These are phyloP conservation scores for Talaromyces sp. DNA, from an alignment of 2,329 filamentous ascomycete species.

Conservation along the genomic window DNA sequence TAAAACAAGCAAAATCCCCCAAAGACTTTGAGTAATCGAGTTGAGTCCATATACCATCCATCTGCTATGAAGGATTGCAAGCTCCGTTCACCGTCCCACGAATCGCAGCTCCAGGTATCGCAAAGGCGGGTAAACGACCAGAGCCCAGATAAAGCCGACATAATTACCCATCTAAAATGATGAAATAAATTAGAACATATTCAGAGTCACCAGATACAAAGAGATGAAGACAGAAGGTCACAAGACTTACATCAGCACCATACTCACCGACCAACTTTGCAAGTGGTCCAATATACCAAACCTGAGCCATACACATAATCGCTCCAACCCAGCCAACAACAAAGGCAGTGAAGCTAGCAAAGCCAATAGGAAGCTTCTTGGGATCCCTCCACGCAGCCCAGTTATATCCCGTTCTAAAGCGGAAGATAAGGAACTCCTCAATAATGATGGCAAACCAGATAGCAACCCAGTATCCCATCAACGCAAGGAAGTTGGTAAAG, in stretches of 20 bases:
- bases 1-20: not conserved
- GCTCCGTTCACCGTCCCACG: constrained; percentile 46
- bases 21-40: not conserved
- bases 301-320: constrained; percentile 69
- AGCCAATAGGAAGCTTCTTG: constrained; percentile 62
- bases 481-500: constrained; percentile 69
- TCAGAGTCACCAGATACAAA: constrained; percentile 3
- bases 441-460: constrained; percentile 65
- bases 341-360: constrained; percentile 64
- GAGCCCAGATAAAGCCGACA: constrained; percentile 63
- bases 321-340: constrained; percentile 67
- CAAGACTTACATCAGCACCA: constrained; percentile 57
- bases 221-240: no score
- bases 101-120: constrained; percentile 55
- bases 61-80: not conserved
- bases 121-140: constrained; percentile 58
- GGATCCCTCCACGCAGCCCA: constrained; percentile 65
- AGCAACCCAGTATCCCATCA: constrained; percentile 72
- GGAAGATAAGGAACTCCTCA: constrained; percentile 65
- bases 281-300: constrained; percentile 69
- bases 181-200: constrained; percentile 11
- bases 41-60: not conserved
- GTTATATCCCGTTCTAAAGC: constrained; percentile 55
- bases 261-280: constrained; percentile 60
- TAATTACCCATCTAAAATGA: constrained; percentile 57